A percentile compares a stretch with the other conserved stretches of the same genome.
These are phyloP conservation scores for Moniliophthora roreri DNA, from an alignment of 1,284 basidiomycete species.

Conservation along the genomic window DNA sequence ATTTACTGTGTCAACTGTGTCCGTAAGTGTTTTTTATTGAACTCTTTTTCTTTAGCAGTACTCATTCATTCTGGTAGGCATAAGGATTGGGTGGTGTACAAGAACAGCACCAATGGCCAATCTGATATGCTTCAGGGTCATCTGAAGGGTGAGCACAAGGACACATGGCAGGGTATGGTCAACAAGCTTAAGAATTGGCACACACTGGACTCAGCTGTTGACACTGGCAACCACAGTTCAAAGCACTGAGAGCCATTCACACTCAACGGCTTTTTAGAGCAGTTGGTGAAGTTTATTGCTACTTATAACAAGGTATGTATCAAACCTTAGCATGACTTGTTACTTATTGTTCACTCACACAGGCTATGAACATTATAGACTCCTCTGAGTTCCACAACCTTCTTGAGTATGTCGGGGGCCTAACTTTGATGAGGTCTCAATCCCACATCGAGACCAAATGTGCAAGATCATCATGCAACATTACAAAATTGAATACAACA, in stretches of 20 bases:
- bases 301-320: not conserved
- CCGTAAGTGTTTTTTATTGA: not conserved
- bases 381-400: not conserved
- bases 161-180: not conserved
- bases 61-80: not conserved
- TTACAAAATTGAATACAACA: slow-evolving; percentile 18
- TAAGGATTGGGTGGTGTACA: not conserved
- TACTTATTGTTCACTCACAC: not conserved
- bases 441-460: not conserved
- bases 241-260: not conserved
- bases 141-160: not conserved
- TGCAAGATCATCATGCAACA: slow-evolving; percentile 5
- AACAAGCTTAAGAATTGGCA: not conserved
- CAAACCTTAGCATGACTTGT: not conserved
- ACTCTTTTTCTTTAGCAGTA: not conserved
- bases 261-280: not conserved
- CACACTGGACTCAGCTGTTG: not conserved
- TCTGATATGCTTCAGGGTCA: not conserved
- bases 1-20: not conserved
- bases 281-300: not conserved
- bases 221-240: not conserved
- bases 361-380: not conserved
- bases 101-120: not conserved
- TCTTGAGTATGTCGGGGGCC: not conserved
- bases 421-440: not conserved